phyloP scores from a whole-genome alignment of 169 alveolate genomes.

The Plasmodium reichenowi region DNA sequence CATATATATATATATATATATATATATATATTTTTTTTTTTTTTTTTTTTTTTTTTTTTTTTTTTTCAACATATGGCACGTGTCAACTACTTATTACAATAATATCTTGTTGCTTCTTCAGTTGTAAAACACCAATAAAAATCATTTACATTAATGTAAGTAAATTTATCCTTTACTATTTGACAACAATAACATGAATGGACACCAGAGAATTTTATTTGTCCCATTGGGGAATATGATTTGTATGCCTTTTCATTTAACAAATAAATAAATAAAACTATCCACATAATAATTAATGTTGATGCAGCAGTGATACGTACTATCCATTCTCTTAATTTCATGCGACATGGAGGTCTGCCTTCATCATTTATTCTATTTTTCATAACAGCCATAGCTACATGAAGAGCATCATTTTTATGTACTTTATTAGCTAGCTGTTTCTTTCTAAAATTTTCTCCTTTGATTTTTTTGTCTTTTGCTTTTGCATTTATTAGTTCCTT shows the following conservation, averaged over 20 bases:
- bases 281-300: conserved; percentile 64
- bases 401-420: conserved; percentile 67
- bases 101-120: conserved; percentile 36
- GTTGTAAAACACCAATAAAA: conserved; percentile 53
- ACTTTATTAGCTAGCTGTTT: conserved; percentile 68
- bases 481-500: conserved; percentile 53
- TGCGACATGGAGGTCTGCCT: conserved; percentile 82
- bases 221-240: conserved; percentile 82
- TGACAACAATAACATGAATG: conserved; percentile 82
- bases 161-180: conserved; percentile 32
- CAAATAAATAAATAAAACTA: conserved; percentile 63
- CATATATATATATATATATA: no score
- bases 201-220: conserved; percentile 79
- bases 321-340: conserved; percentile 82
- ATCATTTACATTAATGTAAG: not conserved
- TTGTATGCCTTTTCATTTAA: conserved; percentile 75
- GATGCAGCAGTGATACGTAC: conserved; percentile 74
- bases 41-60: no score
- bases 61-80: not conserved
- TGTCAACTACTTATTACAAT: conserved; percentile 3
- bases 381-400: conserved; percentile 56
- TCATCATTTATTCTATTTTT: conserved; percentile 78
- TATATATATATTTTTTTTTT: no score
- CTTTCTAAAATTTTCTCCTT: conserved; percentile 76
- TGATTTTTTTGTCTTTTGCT: conserved; percentile 75